Evolutionary conservation across 305 asterid species (phyloP), one percentile per base, ranked within the genome.

Genomic region (Plantago lanceolata): DNA sequence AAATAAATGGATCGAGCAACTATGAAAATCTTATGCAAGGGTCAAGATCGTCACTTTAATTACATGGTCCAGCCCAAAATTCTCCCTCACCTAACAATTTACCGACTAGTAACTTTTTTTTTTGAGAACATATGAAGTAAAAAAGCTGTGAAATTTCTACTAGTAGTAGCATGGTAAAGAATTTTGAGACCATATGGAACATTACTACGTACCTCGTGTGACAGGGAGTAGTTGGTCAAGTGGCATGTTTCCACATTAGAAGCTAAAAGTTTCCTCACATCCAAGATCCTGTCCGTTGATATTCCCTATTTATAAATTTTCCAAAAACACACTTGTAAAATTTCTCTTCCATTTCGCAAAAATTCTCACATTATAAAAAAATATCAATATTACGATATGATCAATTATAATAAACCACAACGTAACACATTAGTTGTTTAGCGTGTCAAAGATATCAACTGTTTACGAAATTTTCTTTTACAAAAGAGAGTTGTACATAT

Each of bases 191-290:
- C 19, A 19, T 2, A 19, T 51, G 57, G 31, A 50, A 18, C 5
- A 12, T 51, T 9, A 51, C 19, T 35, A 80, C n/a, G n/a, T 9
- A 51, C 88, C 85, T 82, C 85, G 8, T 82, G 88, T 12, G 88
- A 75, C 47, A 82, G 19, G 7, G 82, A 77, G 57, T 71, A 82
- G 55, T 79, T 82, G 48, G 88, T 82, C 59, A 82, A 59, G 53
- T 66, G 77, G 50, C 73, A 71, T 21, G 70, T 48, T 14, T 66
- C 71, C 0, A 66, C 68, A 14, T 71, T 65, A 19, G 56, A 79
- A 0, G 79, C 74, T 55, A 82, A 64, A 31, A 82, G 80, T 59
- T 78, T 82, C 50, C 57, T 75, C 57, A 82, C 85, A 52, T 82
- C 88, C 47, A 73, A 64, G 19, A 75, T 76, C 65, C 37, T 57